These are phyloP conservation scores for Camelina hispida DNA, from an alignment of 345 rosid species.

Conservation along the genomic window DNA sequence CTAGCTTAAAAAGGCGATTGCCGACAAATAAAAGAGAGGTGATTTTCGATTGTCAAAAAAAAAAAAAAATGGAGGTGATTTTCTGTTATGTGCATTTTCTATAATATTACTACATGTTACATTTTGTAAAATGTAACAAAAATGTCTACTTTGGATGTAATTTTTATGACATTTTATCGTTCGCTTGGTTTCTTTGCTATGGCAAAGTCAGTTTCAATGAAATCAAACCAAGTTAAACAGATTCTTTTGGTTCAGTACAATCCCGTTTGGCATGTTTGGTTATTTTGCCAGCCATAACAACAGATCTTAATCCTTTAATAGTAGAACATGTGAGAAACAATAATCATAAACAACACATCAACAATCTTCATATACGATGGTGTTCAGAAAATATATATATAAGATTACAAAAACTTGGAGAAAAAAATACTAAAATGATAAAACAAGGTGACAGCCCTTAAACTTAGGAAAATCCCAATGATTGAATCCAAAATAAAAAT, in stretches of 20 bases:
- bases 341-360: constrained; percentile 10
- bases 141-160: neutral
- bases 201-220: neutral
- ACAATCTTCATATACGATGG: constrained; percentile 6
- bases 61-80: no score
- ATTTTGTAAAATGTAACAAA: constrained; percentile 3
- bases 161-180: neutral
- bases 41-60: no score
- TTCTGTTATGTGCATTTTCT: neutral
- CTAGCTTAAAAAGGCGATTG: neutral
- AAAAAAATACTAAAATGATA: neutral
- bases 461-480: constrained; percentile 36
- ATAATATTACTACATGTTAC: neutral
- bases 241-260: constrained; percentile 22
- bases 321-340: constrained; percentile 20
- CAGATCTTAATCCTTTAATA: neutral
- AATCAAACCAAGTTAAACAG: neutral
- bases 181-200: constrained; percentile 6
- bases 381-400: neutral
- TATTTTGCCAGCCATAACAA: constrained; percentile 12
- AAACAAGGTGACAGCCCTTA: constrained; percentile 26
- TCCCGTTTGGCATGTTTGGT: constrained; percentile 16
- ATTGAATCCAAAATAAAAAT: constrained; percentile 21
- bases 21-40: neutral
- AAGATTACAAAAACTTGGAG: constrained; percentile 24